Base-by-base conservation (phyloP, 495 filamentous ascomycete species). In the Lasiosphaeris hirsuta region DNA sequence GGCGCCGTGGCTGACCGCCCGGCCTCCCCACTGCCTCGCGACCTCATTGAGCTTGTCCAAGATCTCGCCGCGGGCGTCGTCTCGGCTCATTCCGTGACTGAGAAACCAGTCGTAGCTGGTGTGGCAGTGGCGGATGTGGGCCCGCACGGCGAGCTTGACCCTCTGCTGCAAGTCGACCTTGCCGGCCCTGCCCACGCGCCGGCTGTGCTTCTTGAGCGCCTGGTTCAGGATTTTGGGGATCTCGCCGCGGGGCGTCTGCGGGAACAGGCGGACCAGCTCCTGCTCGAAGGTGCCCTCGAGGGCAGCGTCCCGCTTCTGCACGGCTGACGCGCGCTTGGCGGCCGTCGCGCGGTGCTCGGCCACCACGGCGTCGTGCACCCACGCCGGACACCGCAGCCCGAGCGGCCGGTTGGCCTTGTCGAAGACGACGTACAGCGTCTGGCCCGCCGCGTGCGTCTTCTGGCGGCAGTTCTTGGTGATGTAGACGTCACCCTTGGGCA, bases 311-410 rank as follows among this genome's bases (percentile, higher is more conserved):
- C 61, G 66, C 35, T 63, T 68, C 30, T 65, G 43, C 0, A 71
- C 60, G 0, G 61, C 63, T 4, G 41, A 44, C 1, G 60, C 62
- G 15, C 75, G 67, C 34, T 51, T 53, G 5, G 50, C 39, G 1
- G 63, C 64, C 2, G 75, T 76, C 7, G 58, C 59, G 7, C 52
- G n/a, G 5, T 66, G 17, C 6, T 69, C 52, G 9, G 57, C 6
- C 13, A 62, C 11, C 5, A 76, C 75, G 13, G 18, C 51, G 0
- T 56, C 19, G 41, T 63, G 59, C 39, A 77, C 67, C 7, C 43
- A 30, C 3, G n/a, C n/a, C 0, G 74, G 74, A 17, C 75, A 75
- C 7, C 69, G 67, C 23, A 77, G 62, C 4, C 74, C 75, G n/a
- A 69, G 35, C 10, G 41, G 57, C 35, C 63, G 66, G 13, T 59